Conservation (phyloP, 108 stramenopile genomes). For the Mediolabrus comicus region DNA sequence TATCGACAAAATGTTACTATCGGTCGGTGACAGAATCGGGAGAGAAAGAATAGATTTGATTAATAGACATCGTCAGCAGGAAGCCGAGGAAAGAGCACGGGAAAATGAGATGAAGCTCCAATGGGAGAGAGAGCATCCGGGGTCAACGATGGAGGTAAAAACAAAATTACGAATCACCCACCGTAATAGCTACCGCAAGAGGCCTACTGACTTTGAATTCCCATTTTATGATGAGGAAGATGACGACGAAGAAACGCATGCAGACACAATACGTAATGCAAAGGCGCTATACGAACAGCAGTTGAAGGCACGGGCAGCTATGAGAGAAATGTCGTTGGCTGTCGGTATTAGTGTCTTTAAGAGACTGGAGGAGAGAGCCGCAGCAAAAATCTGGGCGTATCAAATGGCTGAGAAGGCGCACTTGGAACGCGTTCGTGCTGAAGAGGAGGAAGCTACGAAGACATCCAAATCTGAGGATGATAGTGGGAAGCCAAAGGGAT, state of each 20-base stretch:
- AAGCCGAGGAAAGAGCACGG: constrained; percentile 71
- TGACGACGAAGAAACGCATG: constrained; percentile 65
- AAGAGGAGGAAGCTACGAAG: constrained; percentile 12
- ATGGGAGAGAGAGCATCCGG: constrained; percentile 58
- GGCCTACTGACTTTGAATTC: constrained; percentile 74
- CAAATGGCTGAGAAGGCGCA: constrained; percentile 29
- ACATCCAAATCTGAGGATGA: background rate
- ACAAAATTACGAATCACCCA: constrained; percentile 27
- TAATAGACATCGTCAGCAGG: constrained; percentile 74
- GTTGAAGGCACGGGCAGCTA: constrained; percentile 45
- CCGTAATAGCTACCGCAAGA: constrained; percentile 33
- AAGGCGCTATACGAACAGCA: constrained; percentile 79
- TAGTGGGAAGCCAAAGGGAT: background rate
- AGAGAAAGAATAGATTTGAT: constrained; percentile 77
- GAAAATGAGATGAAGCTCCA: constrained; percentile 63
- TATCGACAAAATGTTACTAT: constrained; percentile 76
- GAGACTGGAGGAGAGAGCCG: constrained; percentile 27
- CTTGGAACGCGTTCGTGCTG: constrained; percentile 15
- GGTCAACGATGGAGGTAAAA: constrained; percentile 31
- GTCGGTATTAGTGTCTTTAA: constrained; percentile 44
- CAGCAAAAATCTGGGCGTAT: constrained; percentile 31
- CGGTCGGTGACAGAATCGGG: constrained; percentile 72
- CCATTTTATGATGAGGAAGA: constrained; percentile 86
- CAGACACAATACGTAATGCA: constrained; percentile 65
- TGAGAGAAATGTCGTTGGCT: constrained; percentile 42